phyloP scores from a whole-genome alignment of 106 monocot genomes.

The Dendrobium nobile region DNA sequence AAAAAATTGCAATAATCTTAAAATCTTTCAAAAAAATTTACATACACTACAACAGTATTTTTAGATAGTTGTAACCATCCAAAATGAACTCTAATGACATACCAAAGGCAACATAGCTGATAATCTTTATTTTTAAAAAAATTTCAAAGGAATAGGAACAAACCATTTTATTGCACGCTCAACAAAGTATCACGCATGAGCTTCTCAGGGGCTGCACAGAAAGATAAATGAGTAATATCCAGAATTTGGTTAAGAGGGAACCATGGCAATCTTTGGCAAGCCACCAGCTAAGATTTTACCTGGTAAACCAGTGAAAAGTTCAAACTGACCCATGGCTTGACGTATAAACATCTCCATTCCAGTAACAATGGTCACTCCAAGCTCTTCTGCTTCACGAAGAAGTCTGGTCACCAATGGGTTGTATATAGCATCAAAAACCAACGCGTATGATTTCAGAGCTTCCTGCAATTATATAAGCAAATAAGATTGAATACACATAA shows the following conservation, averaged over 20 bases:
- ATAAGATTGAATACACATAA: no score
- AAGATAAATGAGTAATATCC: neutral
- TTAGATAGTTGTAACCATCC: no score
- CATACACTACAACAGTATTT: no score
- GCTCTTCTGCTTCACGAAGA: constrained; percentile 69
- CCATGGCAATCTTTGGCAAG: neutral
- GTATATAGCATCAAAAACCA: constrained; percentile 93
- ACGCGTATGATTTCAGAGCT: constrained; percentile 48
- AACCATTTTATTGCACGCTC: constrained; percentile 1
- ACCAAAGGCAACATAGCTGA: no score
- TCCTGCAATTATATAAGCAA: constrained; percentile 31
- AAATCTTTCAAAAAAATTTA: no score
- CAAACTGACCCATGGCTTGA: constrained; percentile 83
- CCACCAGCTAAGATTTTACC: constrained; percentile 28
- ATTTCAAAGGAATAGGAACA: neutral
- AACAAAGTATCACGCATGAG: constrained; percentile 16
- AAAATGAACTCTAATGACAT: no score
- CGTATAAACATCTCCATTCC: constrained; percentile 93
- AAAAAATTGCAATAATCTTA: no score
- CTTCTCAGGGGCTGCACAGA: constrained; percentile 22
- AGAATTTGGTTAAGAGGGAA: no score
- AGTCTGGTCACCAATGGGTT: constrained; percentile 73
- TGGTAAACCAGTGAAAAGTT: constrained; percentile 62
- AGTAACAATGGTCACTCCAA: constrained; percentile 55
- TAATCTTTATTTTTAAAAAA: no score